A percentile compares a stretch with the other conserved stretches of the same genome.
phyloP scores from a whole-genome alignment of 257 asterid genomes.

The Hygrophila difformis region DNA sequence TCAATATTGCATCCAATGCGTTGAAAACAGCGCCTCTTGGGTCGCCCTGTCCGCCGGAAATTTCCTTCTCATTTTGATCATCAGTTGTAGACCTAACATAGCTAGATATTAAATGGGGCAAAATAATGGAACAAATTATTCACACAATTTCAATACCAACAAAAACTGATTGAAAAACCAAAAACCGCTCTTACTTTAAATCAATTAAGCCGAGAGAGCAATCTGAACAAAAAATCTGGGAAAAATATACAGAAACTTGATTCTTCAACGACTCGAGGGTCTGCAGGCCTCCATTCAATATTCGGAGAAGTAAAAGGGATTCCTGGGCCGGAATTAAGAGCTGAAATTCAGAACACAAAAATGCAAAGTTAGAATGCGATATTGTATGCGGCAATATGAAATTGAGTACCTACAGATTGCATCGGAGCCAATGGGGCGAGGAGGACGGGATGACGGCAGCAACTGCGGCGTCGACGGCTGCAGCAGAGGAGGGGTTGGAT shows the following conservation, averaged over 20 bases:
- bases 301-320: constrained; percentile 44
- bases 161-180: neutral
- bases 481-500: constrained; percentile 5
- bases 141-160: constrained; percentile 4
- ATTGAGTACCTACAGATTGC: constrained; percentile 21
- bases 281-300: constrained; percentile 48
- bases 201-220: constrained; percentile 23
- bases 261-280: constrained; percentile 48
- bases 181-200: constrained; percentile 29
- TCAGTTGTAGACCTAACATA: constrained; percentile 8
- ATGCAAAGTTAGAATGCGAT: neutral
- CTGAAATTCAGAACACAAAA: constrained; percentile 22
- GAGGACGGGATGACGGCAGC: constrained; percentile 1
- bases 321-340: constrained; percentile 43
- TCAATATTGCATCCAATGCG: constrained; percentile 60
- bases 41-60: constrained; percentile 36
- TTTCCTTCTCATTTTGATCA: constrained; percentile 26
- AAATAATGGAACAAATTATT: neutral
- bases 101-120: constrained; percentile 1
- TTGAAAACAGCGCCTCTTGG: constrained; percentile 57
- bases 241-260: constrained; percentile 28
- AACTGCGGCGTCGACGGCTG: constrained; percentile 13
- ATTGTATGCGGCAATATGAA: neutral
- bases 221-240: constrained; percentile 29
- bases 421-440: constrained; percentile 17